phyloP scores from a whole-genome alignment of 2,329 filamentous ascomycete species.

The Fonsecaea pedrosoi region DNA sequence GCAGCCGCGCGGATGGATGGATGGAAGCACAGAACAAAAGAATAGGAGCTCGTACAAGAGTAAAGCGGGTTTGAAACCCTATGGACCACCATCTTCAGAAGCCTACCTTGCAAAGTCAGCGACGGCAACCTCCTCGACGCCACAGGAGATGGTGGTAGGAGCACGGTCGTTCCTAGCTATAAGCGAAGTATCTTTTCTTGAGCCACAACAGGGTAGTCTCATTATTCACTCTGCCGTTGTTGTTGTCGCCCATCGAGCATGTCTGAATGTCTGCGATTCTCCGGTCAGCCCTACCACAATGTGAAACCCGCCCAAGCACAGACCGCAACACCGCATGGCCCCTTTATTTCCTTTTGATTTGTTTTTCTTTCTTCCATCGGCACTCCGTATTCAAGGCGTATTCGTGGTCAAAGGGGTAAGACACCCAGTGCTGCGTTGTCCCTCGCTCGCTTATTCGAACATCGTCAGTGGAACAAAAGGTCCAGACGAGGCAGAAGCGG shows the following conservation, averaged over 20 bases:
- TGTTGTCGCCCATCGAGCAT: background rate
- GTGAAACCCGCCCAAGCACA: background rate
- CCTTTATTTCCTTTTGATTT: background rate
- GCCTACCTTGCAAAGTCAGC: background rate
- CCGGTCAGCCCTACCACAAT: background rate
- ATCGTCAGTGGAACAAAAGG: background rate
- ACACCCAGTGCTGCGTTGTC: background rate
- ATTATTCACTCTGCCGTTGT: background rate
- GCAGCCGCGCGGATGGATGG: background rate
- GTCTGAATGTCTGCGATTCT: background rate
- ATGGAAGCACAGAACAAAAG: too few relatives aligned
- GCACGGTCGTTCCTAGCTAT: background rate
- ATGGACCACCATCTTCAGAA: background rate
- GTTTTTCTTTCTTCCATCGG: background rate
- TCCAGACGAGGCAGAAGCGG: background rate
- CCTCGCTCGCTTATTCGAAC: constrained; percentile 5
- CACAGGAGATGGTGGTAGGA: background rate
- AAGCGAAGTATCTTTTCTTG: background rate
- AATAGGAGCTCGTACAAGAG: background rate
- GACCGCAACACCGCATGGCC: background rate
- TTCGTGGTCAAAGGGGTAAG: background rate
- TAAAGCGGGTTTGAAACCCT: background rate
- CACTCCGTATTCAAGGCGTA: background rate
- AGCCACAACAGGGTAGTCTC: background rate
- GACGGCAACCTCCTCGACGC: constrained; percentile 1